A percentile compares a stretch with the other conserved stretches of the same genome.
Evolutionary conservation across 352 stramenopile species (phyloP).

Genomic region (Globisporangium lucens): DNA sequence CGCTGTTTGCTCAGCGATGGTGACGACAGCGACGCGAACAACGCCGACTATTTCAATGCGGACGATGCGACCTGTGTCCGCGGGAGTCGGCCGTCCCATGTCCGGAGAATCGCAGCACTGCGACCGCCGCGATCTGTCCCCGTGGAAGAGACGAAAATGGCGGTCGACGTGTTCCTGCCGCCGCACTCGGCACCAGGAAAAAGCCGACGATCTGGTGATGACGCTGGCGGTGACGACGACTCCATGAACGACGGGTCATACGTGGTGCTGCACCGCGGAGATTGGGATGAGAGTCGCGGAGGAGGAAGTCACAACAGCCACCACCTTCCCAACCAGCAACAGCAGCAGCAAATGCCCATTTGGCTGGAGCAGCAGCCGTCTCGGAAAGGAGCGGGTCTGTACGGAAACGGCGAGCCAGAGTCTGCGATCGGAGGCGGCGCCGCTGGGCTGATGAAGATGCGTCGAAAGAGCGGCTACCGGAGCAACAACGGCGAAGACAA

Average conservation of each 20-base stretch:
- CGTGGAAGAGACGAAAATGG: slow-evolving; percentile 57
- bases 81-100: slow-evolving; percentile 67
- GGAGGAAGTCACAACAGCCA: neutral
- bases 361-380: slow-evolving; percentile 44
- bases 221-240: slow-evolving; percentile 20
- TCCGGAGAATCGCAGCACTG: slow-evolving; percentile 65
- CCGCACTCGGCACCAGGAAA: slow-evolving; percentile 68
- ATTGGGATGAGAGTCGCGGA: slow-evolving; percentile 17
- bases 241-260: slow-evolving; percentile 38
- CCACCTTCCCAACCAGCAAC: slow-evolving; percentile 9
- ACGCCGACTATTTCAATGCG: slow-evolving; percentile 52
- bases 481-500: slow-evolving; percentile 50
- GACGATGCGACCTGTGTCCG: slow-evolving; percentile 58
- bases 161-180: slow-evolving; percentile 59
- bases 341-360: slow-evolving; percentile 45
- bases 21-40: slow-evolving; percentile 40
- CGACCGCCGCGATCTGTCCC: slow-evolving; percentile 62
- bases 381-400: slow-evolving; percentile 25
- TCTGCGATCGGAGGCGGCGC: slow-evolving; percentile 47
- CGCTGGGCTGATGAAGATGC: slow-evolving; percentile 63
- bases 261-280: slow-evolving; percentile 17
- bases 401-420: slow-evolving; percentile 32
- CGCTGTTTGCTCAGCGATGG: slow-evolving; percentile 39
- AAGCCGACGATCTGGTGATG: slow-evolving; percentile 30
- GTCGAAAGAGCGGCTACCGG: slow-evolving; percentile 49